Conservation (phyloP, 2,329 filamentous ascomycete genomes). For the Diplodia seriata region DNA sequence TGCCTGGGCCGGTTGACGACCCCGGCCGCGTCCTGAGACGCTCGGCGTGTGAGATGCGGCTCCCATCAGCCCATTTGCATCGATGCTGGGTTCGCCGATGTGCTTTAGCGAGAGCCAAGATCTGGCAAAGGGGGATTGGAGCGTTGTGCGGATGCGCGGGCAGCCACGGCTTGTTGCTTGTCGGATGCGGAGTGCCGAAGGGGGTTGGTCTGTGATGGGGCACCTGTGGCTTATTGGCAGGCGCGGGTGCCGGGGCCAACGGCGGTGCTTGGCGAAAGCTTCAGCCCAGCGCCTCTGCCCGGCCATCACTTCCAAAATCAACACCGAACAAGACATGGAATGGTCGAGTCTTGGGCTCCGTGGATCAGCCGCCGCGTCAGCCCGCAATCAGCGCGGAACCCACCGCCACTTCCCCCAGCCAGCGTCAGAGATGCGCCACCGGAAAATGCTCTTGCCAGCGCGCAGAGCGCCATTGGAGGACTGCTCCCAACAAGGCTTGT, state of each 20-base stretch:
- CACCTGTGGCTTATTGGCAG: not conserved
- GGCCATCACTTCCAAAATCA: slow-evolving; percentile 1
- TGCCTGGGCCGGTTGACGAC: slow-evolving; percentile 3
- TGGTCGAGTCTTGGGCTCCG: not conserved
- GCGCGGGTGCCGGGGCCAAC: slow-evolving; percentile 5
- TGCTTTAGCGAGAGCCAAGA: slow-evolving; percentile 20
- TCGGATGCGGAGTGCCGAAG: slow-evolving; percentile 29
- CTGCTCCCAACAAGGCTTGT: slow-evolving; percentile 5
- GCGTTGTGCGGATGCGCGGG: slow-evolving; percentile 4
- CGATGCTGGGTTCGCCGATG: slow-evolving; percentile 7
- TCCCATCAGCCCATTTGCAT: slow-evolving; percentile 8
- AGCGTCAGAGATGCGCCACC: no score
- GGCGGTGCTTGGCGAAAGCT: slow-evolving; percentile 27
- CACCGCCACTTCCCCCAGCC: no score
- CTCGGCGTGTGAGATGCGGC: slow-evolving; percentile 16
- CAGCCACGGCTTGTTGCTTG: not conserved
- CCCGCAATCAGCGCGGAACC: not conserved
- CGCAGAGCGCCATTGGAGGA: no score
- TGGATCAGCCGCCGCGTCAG: not conserved
- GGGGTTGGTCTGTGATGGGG: not conserved
- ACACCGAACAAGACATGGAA: not conserved
- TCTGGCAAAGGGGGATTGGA: slow-evolving; percentile 4
- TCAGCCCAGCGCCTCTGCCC: slow-evolving; percentile 9
- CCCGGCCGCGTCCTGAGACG: slow-evolving; percentile 17
- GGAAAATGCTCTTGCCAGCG: no score